Conservation (phyloP, 495 filamentous ascomycete genomes). For the Lasiosphaeria miniovina region DNA sequence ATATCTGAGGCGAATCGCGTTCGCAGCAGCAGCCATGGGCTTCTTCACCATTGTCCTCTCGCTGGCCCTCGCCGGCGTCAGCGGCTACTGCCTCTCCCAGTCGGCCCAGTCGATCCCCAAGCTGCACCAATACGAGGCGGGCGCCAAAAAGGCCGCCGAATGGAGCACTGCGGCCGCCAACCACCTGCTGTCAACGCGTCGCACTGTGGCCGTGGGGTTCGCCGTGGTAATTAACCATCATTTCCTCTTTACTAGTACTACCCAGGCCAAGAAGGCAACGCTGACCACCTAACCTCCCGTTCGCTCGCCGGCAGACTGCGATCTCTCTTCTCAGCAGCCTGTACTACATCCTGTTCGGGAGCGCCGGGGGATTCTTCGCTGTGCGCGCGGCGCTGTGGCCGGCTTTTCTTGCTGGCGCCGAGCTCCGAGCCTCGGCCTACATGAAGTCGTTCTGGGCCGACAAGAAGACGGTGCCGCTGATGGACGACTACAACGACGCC, state of each 20-base stretch:
- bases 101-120: conserved; percentile 23
- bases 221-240: conserved; percentile 8
- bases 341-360: conserved; percentile 12
- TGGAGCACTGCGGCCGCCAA: conserved; percentile 24
- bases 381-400: conserved; percentile 12
- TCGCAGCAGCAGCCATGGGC: not conserved
- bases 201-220: conserved; percentile 23
- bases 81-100: conserved; percentile 19
- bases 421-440: conserved; percentile 14
- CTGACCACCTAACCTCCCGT: not conserved
- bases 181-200: conserved; percentile 22
- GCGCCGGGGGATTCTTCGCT: not conserved
- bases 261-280: no score
- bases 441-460: conserved; percentile 22
- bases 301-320: conserved; percentile 7
- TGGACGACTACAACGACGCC: conserved; percentile 27
- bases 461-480: conserved; percentile 23
- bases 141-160: conserved; percentile 23
- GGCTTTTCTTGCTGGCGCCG: conserved; percentile 3
- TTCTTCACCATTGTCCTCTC: conserved; percentile 7
- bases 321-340: conserved; percentile 15
- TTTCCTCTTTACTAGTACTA: not conserved
- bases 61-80: conserved; percentile 14
- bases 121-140: conserved; percentile 21
- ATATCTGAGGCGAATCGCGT: not conserved